A percentile compares a stretch with the other conserved stretches of the same genome.
These are phyloP conservation scores for Alternaria arbusti DNA, from an alignment of 2,329 filamentous ascomycete genomes.

Conservation along the genomic window DNA sequence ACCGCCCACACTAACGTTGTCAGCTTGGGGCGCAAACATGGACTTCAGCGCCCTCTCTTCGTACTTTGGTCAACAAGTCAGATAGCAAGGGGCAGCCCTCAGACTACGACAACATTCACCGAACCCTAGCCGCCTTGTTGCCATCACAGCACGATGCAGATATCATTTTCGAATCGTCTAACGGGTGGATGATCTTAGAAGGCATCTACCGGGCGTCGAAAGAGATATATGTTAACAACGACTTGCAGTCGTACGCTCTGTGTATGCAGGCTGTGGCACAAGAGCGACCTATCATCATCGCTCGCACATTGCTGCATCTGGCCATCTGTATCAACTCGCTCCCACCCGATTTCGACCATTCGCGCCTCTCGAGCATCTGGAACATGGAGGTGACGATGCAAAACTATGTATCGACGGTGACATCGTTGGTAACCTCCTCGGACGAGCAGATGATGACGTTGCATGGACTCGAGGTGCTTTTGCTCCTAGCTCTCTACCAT, in stretches of 20 bases:
- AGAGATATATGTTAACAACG: slow-evolving; percentile 40
- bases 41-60: slow-evolving; percentile 39
- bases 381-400: slow-evolving; percentile 42
- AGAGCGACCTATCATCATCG: slow-evolving; percentile 39
- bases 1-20: slow-evolving; percentile 14
- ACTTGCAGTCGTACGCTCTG: slow-evolving; percentile 41
- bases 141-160: slow-evolving; percentile 46
- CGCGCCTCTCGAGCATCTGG: slow-evolving; percentile 38
- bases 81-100: slow-evolving; percentile 11
- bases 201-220: slow-evolving; percentile 37
- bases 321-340: slow-evolving; percentile 43
- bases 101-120: slow-evolving; percentile 27
- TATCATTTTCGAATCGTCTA: slow-evolving; percentile 45
- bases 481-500: slow-evolving; percentile 40
- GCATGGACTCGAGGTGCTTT: slow-evolving; percentile 43
- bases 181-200: slow-evolving; percentile 45
- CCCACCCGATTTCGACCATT: slow-evolving; percentile 39
- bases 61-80: slow-evolving; percentile 26
- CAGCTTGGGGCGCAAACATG: slow-evolving; percentile 42
- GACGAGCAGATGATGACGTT: slow-evolving; percentile 46
- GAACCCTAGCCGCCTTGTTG: slow-evolving; percentile 33
- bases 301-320: slow-evolving; percentile 44
- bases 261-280: slow-evolving; percentile 39
- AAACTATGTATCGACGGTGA: slow-evolving; percentile 42
- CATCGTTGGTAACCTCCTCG: slow-evolving; percentile 36